These are phyloP conservation scores for Backusella luteola DNA, from an alignment of 192 early-diverging fungal species.

Conservation along the genomic window DNA sequence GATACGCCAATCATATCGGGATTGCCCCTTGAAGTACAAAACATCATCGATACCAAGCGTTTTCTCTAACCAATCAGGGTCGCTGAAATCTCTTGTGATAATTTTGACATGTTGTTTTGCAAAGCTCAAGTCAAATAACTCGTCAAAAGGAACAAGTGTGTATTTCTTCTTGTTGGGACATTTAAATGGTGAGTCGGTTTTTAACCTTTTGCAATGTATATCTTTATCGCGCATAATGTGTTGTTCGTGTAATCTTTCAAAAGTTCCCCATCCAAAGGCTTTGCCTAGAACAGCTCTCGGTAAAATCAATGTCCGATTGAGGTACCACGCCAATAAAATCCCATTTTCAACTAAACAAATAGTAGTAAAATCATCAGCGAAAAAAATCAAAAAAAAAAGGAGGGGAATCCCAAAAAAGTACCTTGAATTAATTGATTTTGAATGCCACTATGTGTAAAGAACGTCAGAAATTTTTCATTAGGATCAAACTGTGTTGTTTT, in stretches of 20 bases:
- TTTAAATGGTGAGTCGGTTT: neutral
- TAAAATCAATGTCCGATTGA: constrained; percentile 50
- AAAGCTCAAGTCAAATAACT: constrained; percentile 34
- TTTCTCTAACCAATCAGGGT: constrained; percentile 25
- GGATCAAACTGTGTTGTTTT: neutral
- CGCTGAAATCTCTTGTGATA: constrained; percentile 19
- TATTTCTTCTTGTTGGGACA: constrained; percentile 29
- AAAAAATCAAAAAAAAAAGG: too few species aligned
- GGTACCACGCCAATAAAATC: constrained; percentile 44
- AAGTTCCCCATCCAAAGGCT: constrained; percentile 34
- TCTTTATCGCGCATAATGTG: constrained; percentile 25
- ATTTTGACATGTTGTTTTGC: constrained; percentile 33
- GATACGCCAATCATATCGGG: constrained; percentile 41
- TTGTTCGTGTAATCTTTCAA: constrained; percentile 27
- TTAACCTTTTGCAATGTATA: neutral
- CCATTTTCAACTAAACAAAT: constrained; percentile 45
- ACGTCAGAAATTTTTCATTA: constrained; percentile 45
- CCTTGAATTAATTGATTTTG: constrained; percentile 50
- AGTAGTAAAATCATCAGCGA: neutral
- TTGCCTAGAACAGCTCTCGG: constrained; percentile 44
- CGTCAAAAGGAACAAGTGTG: constrained; percentile 32
- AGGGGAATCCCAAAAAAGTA: neutral
- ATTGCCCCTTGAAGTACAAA: constrained; percentile 29
- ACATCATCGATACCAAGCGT: constrained; percentile 30
- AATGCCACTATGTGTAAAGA: constrained; percentile 52